phyloP scores from a whole-genome alignment of 495 filamentous ascomycete genomes.

The Letharia lupina region DNA sequence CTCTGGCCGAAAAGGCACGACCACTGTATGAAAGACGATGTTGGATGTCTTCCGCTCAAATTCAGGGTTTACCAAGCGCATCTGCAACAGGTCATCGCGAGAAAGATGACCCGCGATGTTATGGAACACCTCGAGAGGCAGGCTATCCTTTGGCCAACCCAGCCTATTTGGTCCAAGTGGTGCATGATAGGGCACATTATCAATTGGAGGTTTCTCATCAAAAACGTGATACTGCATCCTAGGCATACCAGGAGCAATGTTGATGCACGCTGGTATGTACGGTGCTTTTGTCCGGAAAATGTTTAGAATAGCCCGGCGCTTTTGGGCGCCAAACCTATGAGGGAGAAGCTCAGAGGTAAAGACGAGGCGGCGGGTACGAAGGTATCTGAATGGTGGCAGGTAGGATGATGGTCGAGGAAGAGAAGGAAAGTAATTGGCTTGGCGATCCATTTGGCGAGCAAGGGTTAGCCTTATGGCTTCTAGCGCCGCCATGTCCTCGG shows the following conservation, averaged over 20 bases:
- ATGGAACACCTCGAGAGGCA: slow-evolving; percentile 47
- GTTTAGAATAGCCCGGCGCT: slow-evolving; percentile 5
- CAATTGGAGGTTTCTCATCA: background rate
- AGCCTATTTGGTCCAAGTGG: slow-evolving; percentile 12
- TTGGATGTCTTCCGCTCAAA: slow-evolving; percentile 43
- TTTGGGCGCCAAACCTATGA: slow-evolving; percentile 8
- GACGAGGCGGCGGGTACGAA: background rate
- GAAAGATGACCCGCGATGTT: slow-evolving; percentile 38
- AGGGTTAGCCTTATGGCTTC: background rate
- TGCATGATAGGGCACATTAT: background rate
- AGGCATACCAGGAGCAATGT: background rate
- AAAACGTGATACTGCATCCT: slow-evolving; percentile 8
- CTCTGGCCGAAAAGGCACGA: slow-evolving; percentile 47
- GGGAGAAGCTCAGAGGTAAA: slow-evolving; percentile 18
- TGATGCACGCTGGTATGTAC: slow-evolving; percentile 16
- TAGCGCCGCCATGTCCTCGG: background rate
- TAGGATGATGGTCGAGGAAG: background rate
- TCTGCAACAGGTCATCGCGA: slow-evolving; percentile 38
- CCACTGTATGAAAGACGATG: slow-evolving; percentile 40
- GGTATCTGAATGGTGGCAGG: background rate
- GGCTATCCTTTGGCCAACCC: slow-evolving; percentile 32
- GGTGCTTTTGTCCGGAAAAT: slow-evolving; percentile 12
- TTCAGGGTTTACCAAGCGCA: slow-evolving; percentile 47
- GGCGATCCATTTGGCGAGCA: background rate
- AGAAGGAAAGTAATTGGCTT: background rate